phyloP scores from a whole-genome alignment of 768 basidiomycete species.

The Termitomyces sp. region DNA sequence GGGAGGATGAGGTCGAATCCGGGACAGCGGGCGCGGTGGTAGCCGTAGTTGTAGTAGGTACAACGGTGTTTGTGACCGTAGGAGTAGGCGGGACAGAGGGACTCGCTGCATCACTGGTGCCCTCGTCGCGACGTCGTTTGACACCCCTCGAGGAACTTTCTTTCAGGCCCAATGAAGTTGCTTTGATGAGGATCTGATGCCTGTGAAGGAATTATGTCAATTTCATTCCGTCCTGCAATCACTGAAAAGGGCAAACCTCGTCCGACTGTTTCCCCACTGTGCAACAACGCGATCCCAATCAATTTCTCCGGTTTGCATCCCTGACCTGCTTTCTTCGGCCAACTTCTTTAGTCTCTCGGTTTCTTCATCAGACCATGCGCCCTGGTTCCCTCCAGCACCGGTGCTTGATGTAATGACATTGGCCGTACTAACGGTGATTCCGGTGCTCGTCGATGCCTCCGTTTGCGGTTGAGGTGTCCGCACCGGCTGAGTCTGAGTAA shows the following conservation, averaged over 20 bases:
- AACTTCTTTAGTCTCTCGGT: constrained; percentile 63
- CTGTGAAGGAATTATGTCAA: constrained; percentile 30
- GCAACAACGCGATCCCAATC: constrained; percentile 79
- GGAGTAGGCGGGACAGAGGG: constrained; percentile 33
- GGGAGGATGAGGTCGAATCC: constrained; percentile 34
- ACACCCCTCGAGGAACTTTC: constrained; percentile 51
- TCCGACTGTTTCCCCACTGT: constrained; percentile 71
- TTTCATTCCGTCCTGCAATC: neutral
- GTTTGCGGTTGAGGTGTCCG: constrained; percentile 17
- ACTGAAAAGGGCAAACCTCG: constrained; percentile 46
- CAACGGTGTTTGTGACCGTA: constrained; percentile 21
- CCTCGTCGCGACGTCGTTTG: constrained; percentile 48
- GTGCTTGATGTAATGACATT: constrained; percentile 24
- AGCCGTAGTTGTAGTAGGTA: constrained; percentile 18
- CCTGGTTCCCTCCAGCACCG: constrained; percentile 48
- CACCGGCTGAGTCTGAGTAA: constrained; percentile 12
- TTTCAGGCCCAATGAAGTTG: constrained; percentile 74
- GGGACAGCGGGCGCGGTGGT: constrained; percentile 17
- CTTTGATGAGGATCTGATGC: constrained; percentile 82
- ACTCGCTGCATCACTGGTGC: constrained; percentile 30
- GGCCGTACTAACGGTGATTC: constrained; percentile 20
- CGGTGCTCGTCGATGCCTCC: constrained; percentile 20
- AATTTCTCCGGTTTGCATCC: constrained; percentile 51
- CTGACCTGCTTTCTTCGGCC: constrained; percentile 61
- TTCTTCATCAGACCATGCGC: constrained; percentile 80